Base-by-base conservation (phyloP, 2,329 filamentous ascomycete genomes). In the Nothophaeocryptopus gaeumannii region DNA sequence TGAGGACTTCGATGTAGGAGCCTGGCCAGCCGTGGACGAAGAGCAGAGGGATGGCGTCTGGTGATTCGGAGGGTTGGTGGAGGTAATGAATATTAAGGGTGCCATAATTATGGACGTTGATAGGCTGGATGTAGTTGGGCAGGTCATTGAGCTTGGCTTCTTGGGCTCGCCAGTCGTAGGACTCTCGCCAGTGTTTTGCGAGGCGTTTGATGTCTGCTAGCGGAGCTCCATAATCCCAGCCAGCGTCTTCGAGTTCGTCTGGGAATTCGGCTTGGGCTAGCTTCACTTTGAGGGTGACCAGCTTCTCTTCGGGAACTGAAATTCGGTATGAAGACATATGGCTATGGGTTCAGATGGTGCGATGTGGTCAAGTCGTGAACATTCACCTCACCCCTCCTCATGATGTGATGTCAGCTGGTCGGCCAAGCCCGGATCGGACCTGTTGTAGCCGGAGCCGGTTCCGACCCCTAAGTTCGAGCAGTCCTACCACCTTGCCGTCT, bases 1-100 rank as follows among this genome's bases (percentile, higher is more conserved):
- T 87, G 14, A 71, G 68, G 2, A 81, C 82, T 67, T 89, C 85
- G 39, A 85, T 63, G 62, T 86, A 88, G 55, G 79, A 84, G 1
- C 86, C 85, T 0, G 86, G 86, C 64, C 76, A 87, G 11, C 84
- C 83, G 62, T 88, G 84, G n/a, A 76, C 73, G 63, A 88, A 87
- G 1, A 88, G 64, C 29, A 88, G 62, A 0, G 85, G 84, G 36
- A 88, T 79, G 1, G 82, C 81, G 14, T 73, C 72, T 1, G 74
- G 58, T 2, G 71, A 71, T 1, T 67, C 62, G 58, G 78, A 82
- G 45, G 67, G 72, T 56, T 84, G 74, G 61, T 86, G 80, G 2
- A 88, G 65, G 62, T 84, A 86, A 67, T 88, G 85, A 3, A 88
- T 71, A 31, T 82, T 73, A 41, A 86, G 62, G 0, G 74, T 70